Conservation (phyloP, 1,139 yeast species). For the Tardiomyces depauwii region DNA sequence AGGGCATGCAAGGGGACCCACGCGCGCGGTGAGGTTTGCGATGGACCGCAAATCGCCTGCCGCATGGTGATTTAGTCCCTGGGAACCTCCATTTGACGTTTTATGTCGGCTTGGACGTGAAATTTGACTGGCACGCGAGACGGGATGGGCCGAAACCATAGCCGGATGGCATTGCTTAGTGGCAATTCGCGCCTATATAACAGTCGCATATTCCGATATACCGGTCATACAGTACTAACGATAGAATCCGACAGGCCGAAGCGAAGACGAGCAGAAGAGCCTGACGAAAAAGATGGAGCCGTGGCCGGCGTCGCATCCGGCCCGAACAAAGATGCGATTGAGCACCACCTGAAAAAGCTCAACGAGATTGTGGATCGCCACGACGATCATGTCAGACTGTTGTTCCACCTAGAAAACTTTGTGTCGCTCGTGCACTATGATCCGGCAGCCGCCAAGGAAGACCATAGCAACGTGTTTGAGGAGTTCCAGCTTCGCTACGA, state of each 20-base stretch:
- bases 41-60: no score
- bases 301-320: background rate
- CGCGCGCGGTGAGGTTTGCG: no score
- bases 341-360: conserved; percentile 5
- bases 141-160: no score
- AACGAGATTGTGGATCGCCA: conserved; percentile 33
- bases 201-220: no score
- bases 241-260: background rate
- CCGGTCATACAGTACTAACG: no score
- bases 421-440: conserved; percentile 51
- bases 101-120: no score
- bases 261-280: background rate
- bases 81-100: no score
- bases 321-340: conserved; percentile 14
- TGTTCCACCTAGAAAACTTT: conserved; percentile 49
- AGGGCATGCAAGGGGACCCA: no score
- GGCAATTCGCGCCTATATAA: no score
- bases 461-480: conserved; percentile 29
- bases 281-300: background rate
- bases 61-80: no score
- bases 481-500: conserved; percentile 23
- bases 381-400: conserved; percentile 35
- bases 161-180: no score
- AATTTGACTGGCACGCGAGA: no score
- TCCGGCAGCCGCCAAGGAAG: conserved; percentile 39